phyloP scores from a whole-genome alignment of 2,329 filamentous ascomycete species.

The Colletotrichum salicis region DNA sequence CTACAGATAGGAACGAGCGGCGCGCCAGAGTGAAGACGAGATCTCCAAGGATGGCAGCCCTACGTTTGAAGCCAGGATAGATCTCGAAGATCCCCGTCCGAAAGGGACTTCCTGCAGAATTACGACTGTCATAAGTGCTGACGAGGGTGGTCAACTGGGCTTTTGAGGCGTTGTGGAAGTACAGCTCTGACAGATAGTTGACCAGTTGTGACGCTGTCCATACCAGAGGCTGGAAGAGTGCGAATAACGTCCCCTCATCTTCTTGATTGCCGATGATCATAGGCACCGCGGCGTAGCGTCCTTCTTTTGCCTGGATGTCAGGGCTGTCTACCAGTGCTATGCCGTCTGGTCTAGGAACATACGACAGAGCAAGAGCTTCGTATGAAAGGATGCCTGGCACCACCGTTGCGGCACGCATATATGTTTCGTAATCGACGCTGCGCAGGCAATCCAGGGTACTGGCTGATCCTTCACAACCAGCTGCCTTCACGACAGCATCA shows the following conservation, averaged over 20 bases:
- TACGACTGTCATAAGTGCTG: constrained; percentile 67
- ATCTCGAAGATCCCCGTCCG: constrained; percentile 72
- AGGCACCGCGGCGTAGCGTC: constrained; percentile 61
- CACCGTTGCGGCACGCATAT: constrained; percentile 75
- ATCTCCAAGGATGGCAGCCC: constrained; percentile 81
- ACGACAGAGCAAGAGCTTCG: constrained; percentile 75
- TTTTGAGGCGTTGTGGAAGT: constrained; percentile 67
- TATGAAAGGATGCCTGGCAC: constrained; percentile 77
- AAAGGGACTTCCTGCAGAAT: constrained; percentile 75
- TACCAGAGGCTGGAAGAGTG: constrained; percentile 75
- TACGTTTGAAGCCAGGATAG: constrained; percentile 81
- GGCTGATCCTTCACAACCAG: constrained; percentile 67
- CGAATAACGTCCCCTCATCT: constrained; percentile 82
- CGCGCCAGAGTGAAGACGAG: constrained; percentile 78
- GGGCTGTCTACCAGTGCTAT: constrained; percentile 69
- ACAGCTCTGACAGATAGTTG: constrained; percentile 68
- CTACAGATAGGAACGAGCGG: constrained; percentile 67
- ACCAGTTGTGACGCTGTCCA: constrained; percentile 68
- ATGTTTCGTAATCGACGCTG: constrained; percentile 64
- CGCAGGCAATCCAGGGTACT: constrained; percentile 76
- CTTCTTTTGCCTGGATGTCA: constrained; percentile 63
- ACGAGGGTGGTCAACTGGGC: constrained; percentile 67
- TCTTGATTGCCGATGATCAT: constrained; percentile 78
- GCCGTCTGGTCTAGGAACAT: constrained; percentile 79
- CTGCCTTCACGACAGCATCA: constrained; percentile 67